Evolutionary conservation across 2,329 filamentous ascomycete genomes (phyloP), one percentile per base, ranked within the genome.

Genomic region (Paramyrothecium roridum): DNA sequence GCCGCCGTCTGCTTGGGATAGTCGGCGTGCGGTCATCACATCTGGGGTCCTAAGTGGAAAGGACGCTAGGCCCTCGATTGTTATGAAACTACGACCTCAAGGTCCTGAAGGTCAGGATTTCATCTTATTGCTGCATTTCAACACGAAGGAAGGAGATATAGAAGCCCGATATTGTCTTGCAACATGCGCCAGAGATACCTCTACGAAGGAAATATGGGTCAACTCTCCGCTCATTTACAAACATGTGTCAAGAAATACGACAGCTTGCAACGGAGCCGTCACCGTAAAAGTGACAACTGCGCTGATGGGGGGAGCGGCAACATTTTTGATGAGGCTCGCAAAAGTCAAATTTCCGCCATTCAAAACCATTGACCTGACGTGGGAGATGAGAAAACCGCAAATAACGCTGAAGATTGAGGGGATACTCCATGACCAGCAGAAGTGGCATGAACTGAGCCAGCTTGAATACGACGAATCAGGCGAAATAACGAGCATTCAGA

Each of bases 1-100:
- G 10, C 57, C 57, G 7, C 45, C 7, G n/a, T 10, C 37, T 3
- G 48, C 46, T 10, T 59, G 55, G 57, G 53, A 55, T 11, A 21
- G 52, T 19, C 52, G 55, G 3, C 48, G 34, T 3, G 40, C 48
- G 1, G 3, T 57, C 3, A 52, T n/a, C n/a, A n/a, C n/a, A n/a
- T n/a, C n/a, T n/a, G n/a, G n/a, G n/a, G n/a, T n/a, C n/a, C n/a
- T n/a, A n/a, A n/a, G n/a, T n/a, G n/a, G n/a, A n/a, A n/a, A n/a
- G n/a, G n/a, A n/a, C n/a, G 13, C 3, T 11, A 7, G 21, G 12
- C 17, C 21, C 3, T 49, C 48, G 43, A 50, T 45, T 1, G 19
- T 54, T 17, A 17, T 52, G 30, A 52, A 55, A 21, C 26, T 51
- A 1, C 48, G 53, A 3, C 40, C 54, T 20, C 21, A 11, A 12